Evolutionary conservation across 2,329 filamentous ascomycete genomes (phyloP), one percentile per base, ranked within the genome.

Genomic region (Diatrype stigma): DNA sequence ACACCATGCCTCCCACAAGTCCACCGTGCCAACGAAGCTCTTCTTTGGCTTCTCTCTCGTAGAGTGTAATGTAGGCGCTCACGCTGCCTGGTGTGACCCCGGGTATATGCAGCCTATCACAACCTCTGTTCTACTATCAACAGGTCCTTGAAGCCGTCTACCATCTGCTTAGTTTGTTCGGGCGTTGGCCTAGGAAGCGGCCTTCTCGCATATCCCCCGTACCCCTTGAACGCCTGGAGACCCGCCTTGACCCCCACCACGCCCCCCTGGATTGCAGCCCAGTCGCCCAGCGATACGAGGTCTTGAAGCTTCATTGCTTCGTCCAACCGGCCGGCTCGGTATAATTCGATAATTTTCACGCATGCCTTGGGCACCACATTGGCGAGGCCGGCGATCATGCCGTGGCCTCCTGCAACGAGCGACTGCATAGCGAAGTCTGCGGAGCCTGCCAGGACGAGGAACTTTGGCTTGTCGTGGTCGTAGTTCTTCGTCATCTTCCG

Each of bases 371-470:
- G 87, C 2, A 84, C 79, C 47, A 90, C 78, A 68, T 90, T 90
- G 60, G 80, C 87, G 54, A 89, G 76, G 6, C 86, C 87, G 23
- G 83, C 85, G 50, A 91, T 82, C 61, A 89, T 81, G 49, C 87
- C 87, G 50, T 85, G 82, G 8, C 84, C 86, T 42, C 86, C 87
- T 7, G 78, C 86, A 32, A 86, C 75, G 37, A 90, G 67, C 0
- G 84, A 84, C 63, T 87, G 86, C 44, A 90, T 72, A 3, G 84
- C 79, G 67, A 90, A 89, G 68, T 90, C 87, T 46, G 86, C 84
- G 2, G 84, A 87, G 48, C 87, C 87, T 22, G 85, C 86, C 61
- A 90, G 79, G 56, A 86, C 86, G 63, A 89, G 73, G 69, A 90
- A 90, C 14, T 79, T 67, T 1, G 79, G 71, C 11, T 54, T 58